Conservation (phyloP, 192 early-diverging fungal genomes). For the Backusella psychrophila region DNA sequence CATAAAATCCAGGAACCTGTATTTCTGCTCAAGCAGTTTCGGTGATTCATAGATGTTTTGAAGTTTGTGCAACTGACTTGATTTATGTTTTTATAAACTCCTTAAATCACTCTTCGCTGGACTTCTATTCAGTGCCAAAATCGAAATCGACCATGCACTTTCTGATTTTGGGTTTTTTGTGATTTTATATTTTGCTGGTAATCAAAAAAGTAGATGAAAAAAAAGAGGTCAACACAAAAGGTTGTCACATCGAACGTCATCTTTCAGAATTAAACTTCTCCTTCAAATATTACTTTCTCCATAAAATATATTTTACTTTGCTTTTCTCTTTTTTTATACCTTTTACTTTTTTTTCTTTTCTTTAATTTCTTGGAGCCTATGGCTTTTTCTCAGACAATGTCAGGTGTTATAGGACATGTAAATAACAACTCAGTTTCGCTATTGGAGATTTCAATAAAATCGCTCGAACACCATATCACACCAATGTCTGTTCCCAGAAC, state of each 20-base stretch:
- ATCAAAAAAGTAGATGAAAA: background rate
- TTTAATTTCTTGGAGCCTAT: background rate
- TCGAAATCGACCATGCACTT: background rate
- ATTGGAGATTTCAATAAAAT: background rate
- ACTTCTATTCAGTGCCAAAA: background rate
- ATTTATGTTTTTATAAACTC: background rate
- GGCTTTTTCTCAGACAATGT: conserved; percentile 3
- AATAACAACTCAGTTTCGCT: background rate
- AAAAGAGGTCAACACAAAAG: background rate
- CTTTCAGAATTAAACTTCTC: background rate
- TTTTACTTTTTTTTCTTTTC: background rate
- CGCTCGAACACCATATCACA: background rate
- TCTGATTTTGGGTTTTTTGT: background rate
- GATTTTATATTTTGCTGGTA: background rate
- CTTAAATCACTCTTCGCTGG: background rate
- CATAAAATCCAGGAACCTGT: background rate
- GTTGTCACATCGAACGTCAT: conserved; percentile 3
- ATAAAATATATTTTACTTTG: background rate
- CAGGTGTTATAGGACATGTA: background rate
- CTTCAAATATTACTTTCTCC: background rate
- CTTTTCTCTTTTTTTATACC: background rate
- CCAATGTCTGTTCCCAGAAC: background rate
- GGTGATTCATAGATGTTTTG: background rate
- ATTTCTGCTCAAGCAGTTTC: background rate
- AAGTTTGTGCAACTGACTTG: background rate